Percentiles rank a stretch among this genome's conserved stretches.
Evolutionary conservation across 176 grass and related monocot species (phyloP).

Genomic region (Rhipidocladum racemiflorum): DNA sequence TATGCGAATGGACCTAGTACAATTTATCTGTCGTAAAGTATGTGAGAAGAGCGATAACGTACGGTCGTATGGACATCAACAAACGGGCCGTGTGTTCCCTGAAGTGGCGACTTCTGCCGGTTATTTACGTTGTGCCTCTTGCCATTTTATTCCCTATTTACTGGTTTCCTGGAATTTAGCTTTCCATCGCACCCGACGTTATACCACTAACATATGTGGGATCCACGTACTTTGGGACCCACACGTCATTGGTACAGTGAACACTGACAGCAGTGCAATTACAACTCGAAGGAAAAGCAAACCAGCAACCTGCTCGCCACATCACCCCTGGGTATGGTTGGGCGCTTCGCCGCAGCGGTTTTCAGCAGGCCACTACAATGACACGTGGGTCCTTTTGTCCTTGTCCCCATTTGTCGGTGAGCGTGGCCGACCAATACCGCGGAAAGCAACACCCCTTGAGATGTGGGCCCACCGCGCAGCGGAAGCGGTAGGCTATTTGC

Average conservation of each 20-base stretch:
- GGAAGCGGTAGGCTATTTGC: not conserved
- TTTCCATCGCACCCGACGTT: no score
- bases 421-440: accelerated
- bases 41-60: no score
- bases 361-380: not conserved
- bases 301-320: conserved; percentile 8
- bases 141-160: no score
- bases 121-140: not conserved
- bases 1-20: no score
- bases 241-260: not conserved
- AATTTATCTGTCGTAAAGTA: no score
- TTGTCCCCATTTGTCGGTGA: not conserved
- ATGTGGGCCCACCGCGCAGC: not conserved
- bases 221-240: not conserved
- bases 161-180: no score
- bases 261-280: not conserved
- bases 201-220: no score
- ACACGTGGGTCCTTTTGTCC: not conserved
- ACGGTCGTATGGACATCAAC: no score
- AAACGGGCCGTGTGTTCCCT: not conserved
- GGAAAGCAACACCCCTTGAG: not conserved
- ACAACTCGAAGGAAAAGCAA: not conserved
- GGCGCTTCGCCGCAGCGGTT: conserved; percentile 23
- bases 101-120: not conserved
- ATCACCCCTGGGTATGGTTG: not conserved